Conservation (phyloP, 192 early-diverging fungal genomes). For the Coemansia sp. region DNA sequence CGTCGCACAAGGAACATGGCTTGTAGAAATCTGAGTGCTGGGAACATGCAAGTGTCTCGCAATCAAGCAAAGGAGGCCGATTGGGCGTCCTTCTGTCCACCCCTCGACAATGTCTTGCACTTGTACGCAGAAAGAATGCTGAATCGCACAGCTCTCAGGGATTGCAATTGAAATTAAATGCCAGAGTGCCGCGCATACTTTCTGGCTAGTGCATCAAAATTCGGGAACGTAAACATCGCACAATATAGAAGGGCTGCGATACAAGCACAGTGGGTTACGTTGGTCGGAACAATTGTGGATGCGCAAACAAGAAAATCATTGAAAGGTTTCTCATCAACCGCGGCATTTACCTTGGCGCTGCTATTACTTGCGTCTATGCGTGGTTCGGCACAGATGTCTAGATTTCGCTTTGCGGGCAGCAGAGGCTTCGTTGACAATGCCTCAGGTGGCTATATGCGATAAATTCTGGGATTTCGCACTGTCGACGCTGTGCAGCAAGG, state of each 20-base stretch:
- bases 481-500: background rate
- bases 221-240: slow-evolving; percentile 2
- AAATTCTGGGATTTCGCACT: background rate
- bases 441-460: background rate
- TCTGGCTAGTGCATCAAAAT: background rate
- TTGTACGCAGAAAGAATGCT: background rate
- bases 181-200: background rate
- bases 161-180: slow-evolving; percentile 2
- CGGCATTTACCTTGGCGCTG: slow-evolving; percentile 1
- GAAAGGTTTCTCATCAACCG: too few species aligned
- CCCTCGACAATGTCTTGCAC: background rate
- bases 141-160: slow-evolving; percentile 4
- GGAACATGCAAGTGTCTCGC: background rate
- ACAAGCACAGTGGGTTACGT: background rate
- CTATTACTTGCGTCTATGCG: background rate
- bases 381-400: background rate
- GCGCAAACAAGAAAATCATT: background rate
- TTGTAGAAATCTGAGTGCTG: slow-evolving; percentile 20
- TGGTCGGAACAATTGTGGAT: background rate
- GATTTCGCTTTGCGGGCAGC: background rate
- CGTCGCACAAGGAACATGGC: slow-evolving; percentile 6
- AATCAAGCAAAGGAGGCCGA: background rate
- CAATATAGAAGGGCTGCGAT: slow-evolving; percentile 1
- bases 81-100: background rate
- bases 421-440: background rate